Evolutionary conservation across 1,284 basidiomycete species (phyloP), one percentile per base, ranked within the genome.

Genomic region (Ustilago bromivora): DNA sequence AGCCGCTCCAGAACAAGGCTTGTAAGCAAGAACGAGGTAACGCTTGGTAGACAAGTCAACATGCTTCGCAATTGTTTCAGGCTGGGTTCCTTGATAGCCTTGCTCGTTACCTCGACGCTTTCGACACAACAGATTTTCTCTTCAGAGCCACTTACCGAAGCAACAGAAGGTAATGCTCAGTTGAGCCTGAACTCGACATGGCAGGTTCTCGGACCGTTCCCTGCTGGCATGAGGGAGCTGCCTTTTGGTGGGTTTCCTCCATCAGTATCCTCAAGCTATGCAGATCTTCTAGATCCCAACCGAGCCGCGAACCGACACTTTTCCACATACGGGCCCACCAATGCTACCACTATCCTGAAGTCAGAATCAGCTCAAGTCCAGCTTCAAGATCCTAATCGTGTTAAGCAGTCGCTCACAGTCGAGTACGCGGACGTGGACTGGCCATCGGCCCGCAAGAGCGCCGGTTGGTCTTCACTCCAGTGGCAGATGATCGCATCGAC

Each of bases 381-480:
- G 17, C n/a, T 6, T 5, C 34, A 53, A 17, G 47, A 40, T 7
- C 0, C 32, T 0, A 35, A 12, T 2, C 58, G n/a, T 8, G n/a
- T 66, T 32, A 59, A 59, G 32, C 78, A 78, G 34, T 47, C 59
- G 13, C 62, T 78, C 4, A 61, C 51, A 2, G 62, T 78, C 6
- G 69, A 65, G 17, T 75, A 72, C 55, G 43, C 61, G 0, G 49
- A 63, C 12, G 67, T 79, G 3, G 70, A 76, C 56, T 81, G 73
- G 71, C 40, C 62, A 1, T 66, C 65, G 61, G 8, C 71, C 13
- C 71, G 69, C 34, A 57, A 68, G 40, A 77, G 66, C 19, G 74
- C 77, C 9, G 77, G 74, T 23, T 81, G 79, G 79, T 62, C 67
- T 17, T 61, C 71, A 6, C 49, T 74, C 0, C 79, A 81, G 40